A percentile compares a stretch with the other conserved stretches of the same genome.
Evolutionary conservation across 257 asterid genomes (phyloP).

Genomic region (Rhazya stricta): DNA sequence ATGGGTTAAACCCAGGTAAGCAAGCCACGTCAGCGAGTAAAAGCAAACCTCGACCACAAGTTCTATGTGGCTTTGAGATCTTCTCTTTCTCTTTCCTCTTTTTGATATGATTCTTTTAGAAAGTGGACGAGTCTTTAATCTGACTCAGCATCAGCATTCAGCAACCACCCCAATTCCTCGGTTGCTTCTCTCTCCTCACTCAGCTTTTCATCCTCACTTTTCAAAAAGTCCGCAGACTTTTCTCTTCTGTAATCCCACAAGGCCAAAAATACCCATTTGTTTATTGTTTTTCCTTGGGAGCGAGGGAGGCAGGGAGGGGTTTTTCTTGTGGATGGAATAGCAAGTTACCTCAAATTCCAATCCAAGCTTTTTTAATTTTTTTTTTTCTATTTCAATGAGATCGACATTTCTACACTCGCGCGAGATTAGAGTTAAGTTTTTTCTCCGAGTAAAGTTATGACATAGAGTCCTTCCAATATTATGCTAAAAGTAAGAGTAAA

Average conservation of each 20-base stretch:
- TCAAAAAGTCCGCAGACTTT: conserved; percentile 35
- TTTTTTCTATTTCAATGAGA: not conserved
- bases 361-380: conserved; percentile 13
- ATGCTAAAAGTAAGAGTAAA: too few species aligned
- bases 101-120: conserved; percentile 35
- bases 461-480: too few species aligned
- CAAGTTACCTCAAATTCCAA: conserved; percentile 17
- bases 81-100: conserved; percentile 34
- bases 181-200: not conserved
- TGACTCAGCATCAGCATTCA: conserved; percentile 53
- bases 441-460: too few species aligned
- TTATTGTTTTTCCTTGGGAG: not conserved
- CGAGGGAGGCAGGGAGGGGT: not conserved
- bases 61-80: conserved; percentile 66
- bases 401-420: not conserved
- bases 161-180: conserved; percentile 23
- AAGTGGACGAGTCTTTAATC: conserved; percentile 43
- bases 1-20: conserved; percentile 26
- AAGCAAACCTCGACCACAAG: conserved; percentile 56
- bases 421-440: too few species aligned
- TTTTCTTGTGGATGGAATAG: conserved; percentile 37
- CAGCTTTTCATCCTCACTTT: conserved; percentile 22
- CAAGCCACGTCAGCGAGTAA: conserved; percentile 51
- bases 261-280: conserved; percentile 1
- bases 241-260: not conserved